Conservation (phyloP, 495 filamentous ascomycete species). For the Penicillium fimorum region DNA sequence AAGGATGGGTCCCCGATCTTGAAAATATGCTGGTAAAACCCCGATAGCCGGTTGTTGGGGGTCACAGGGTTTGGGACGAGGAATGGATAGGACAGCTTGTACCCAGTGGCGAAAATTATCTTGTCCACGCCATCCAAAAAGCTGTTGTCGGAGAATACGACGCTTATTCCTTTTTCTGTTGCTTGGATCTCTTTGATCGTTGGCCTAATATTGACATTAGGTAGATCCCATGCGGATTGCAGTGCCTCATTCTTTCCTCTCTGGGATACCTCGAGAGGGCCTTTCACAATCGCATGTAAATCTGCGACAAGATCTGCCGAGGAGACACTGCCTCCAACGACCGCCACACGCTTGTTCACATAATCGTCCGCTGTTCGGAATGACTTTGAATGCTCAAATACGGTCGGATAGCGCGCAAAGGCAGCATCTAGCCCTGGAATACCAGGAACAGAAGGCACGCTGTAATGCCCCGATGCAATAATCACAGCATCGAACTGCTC, state of each 20-base stretch:
- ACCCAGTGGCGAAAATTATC: slow-evolving; percentile 54
- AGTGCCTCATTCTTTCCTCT: slow-evolving; percentile 24
- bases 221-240: slow-evolving; percentile 23
- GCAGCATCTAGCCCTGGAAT: slow-evolving; percentile 31
- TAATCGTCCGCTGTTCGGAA: slow-evolving; percentile 28
- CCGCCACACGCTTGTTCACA: slow-evolving; percentile 28
- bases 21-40: slow-evolving; percentile 35
- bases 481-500: slow-evolving; percentile 64
- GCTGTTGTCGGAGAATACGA: slow-evolving; percentile 39
- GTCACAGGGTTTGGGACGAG: slow-evolving; percentile 27
- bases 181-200: slow-evolving; percentile 18
- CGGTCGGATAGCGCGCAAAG: slow-evolving; percentile 12
- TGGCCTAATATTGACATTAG: slow-evolving; percentile 21
- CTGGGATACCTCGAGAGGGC: slow-evolving; percentile 21
- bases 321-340: slow-evolving; percentile 34
- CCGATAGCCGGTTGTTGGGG: slow-evolving; percentile 24
- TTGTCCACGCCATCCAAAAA: slow-evolving; percentile 42
- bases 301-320: slow-evolving; percentile 31
- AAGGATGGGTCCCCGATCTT: slow-evolving; percentile 31
- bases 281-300: slow-evolving; percentile 27
- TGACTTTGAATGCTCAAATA: slow-evolving; percentile 30
- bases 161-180: not conserved
- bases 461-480: slow-evolving; percentile 75
- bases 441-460: slow-evolving; percentile 61
- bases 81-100: slow-evolving; percentile 48